These are phyloP conservation scores for Thermochaetoides thermophila DNA, from an alignment of 495 filamentous ascomycete species.

Conservation along the genomic window DNA sequence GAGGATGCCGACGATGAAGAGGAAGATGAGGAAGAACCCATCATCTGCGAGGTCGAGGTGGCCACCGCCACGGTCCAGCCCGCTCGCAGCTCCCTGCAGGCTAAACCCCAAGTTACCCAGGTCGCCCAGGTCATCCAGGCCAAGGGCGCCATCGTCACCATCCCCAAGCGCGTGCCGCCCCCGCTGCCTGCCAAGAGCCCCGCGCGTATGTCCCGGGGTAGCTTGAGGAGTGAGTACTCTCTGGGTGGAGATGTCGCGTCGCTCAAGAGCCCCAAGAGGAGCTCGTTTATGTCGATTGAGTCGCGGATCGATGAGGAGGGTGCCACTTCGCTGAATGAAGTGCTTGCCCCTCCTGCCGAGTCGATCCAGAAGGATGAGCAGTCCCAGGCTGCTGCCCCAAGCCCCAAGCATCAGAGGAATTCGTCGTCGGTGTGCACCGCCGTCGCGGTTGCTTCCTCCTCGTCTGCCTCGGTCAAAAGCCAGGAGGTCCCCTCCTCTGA, in stretches of 20 bases:
- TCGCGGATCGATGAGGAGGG: constrained; percentile 5
- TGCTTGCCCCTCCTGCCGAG: no score
- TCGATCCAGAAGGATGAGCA: no score
- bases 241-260: constrained; percentile 19
- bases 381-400: no score
- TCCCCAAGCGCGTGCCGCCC: constrained; percentile 54
- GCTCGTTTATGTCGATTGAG: constrained; percentile 15
- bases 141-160: constrained; percentile 51
- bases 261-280: constrained; percentile 18
- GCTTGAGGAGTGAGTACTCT: constrained; percentile 21
- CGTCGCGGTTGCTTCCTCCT: constrained; percentile 9
- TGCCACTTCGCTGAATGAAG: no score
- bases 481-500: no score
- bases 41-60: constrained; percentile 38
- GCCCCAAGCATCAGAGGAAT: constrained; percentile 15
- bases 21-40: constrained; percentile 34
- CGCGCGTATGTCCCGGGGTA: constrained; percentile 27
- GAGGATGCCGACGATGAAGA: constrained; percentile 28
- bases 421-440: constrained; percentile 20
- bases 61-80: constrained; percentile 33
- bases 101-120: no score
- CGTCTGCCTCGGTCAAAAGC: no score
- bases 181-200: constrained; percentile 49
- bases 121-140: constrained; percentile 28
- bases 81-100: constrained; percentile 36